These are phyloP conservation scores for Plantago elongata DNA, from an alignment of 257 asterid genomes.

Conservation along the genomic window DNA sequence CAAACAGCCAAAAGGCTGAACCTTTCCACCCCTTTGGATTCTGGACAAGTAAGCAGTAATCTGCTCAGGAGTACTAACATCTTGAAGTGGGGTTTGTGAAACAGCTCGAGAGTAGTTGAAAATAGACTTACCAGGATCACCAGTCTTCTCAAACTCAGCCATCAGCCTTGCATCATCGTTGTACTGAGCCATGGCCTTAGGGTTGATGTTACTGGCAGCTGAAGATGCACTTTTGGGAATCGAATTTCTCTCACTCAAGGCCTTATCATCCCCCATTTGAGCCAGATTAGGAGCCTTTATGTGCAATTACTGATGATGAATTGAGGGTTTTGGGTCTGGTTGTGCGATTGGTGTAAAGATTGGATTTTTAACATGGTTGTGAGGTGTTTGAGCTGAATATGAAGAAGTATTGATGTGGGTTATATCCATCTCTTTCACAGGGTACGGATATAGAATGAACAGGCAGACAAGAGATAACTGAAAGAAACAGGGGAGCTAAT, in stretches of 20 bases:
- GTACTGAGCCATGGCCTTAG: conserved; percentile 32
- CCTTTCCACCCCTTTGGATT: conserved; percentile 61
- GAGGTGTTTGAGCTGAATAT: background rate
- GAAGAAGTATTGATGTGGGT: background rate
- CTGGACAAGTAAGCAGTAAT: conserved; percentile 39
- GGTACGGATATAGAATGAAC: background rate
- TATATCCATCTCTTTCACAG: background rate
- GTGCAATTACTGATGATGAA: too few relatives aligned
- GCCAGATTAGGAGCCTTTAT: too few relatives aligned
- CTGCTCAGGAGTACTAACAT: conserved; percentile 24
- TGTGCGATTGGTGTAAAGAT: background rate
- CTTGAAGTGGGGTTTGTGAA: background rate
- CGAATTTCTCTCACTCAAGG: background rate
- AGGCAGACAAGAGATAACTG: background rate
- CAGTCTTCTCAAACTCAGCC: conserved; percentile 49
- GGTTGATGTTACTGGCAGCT: conserved; percentile 21
- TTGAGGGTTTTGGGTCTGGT: background rate
- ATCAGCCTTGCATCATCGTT: conserved; percentile 45
- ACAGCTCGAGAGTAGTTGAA: conserved; percentile 37
- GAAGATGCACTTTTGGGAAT: background rate
- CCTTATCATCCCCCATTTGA: background rate
- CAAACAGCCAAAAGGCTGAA: conserved; percentile 67
- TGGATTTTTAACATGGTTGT: background rate
- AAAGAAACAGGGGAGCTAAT: background rate
- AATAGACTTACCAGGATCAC: conserved; percentile 41